Evolutionary conservation across 2,329 filamentous ascomycete genomes (phyloP).

Genomic region (Tolypocladium endophyticum): DNA sequence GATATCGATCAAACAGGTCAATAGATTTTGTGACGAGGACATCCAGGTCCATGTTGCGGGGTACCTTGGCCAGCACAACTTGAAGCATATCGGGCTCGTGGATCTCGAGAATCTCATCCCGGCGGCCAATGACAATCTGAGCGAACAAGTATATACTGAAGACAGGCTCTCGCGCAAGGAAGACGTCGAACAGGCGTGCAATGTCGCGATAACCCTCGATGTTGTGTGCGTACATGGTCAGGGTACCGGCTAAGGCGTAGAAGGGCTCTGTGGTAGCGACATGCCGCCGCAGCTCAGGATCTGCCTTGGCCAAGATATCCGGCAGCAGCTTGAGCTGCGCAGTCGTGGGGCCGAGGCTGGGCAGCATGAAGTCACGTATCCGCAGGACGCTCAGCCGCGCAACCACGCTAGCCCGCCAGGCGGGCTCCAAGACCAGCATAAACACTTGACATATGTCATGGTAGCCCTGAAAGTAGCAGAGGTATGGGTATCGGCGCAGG

Average conservation of each 20-base stretch:
- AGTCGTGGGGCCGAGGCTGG: constrained; percentile 69
- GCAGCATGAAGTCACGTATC: constrained; percentile 97
- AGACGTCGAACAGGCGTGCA: constrained; percentile 81
- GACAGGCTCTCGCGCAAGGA: constrained; percentile 78
- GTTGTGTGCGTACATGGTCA: constrained; percentile 95
- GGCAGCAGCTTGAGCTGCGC: constrained; percentile 82
- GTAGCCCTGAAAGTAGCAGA: constrained; percentile 97
- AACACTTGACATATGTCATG: constrained; percentile 98
- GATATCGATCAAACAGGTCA: constrained; percentile 51
- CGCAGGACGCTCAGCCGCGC: constrained; percentile 78
- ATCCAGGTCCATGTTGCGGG: constrained; percentile 71
- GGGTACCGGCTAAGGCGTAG: constrained; percentile 84
- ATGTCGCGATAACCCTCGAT: constrained; percentile 86
- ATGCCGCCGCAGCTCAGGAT: constrained; percentile 62
- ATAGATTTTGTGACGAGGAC: constrained; percentile 58
- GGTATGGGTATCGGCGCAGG: constrained; percentile 67
- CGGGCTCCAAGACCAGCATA: constrained; percentile 66
- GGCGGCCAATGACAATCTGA: constrained; percentile 71
- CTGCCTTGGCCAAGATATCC: constrained; percentile 62
- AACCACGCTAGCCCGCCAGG: constrained; percentile 51
- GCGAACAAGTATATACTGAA: constrained; percentile 89
- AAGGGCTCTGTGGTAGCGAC: constrained; percentile 74
- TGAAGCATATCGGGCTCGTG: constrained; percentile 92
- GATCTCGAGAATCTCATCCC: constrained; percentile 78
- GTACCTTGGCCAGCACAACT: constrained; percentile 76